Percentiles rank a stretch among this genome's conserved stretches.
phyloP scores from a whole-genome alignment of 257 asterid species.

The Schizonepeta tenuifolia region DNA sequence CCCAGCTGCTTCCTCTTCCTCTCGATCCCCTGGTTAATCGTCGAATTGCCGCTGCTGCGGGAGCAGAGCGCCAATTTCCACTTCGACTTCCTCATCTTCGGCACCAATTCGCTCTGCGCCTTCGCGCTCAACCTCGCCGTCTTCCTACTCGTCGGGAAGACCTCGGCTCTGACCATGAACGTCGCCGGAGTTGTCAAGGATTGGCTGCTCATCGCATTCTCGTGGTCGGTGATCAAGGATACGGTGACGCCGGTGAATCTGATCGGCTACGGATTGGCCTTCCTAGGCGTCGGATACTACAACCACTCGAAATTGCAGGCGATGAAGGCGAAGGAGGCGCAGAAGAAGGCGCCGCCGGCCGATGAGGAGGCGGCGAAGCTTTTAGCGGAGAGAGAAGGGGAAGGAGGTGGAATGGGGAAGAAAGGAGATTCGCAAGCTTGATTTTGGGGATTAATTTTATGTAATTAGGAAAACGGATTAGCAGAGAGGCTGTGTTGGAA shows the following conservation, averaged over 20 bases:
- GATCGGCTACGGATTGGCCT: conserved; percentile 77
- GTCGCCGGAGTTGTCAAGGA: conserved; percentile 81
- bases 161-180: conserved; percentile 85
- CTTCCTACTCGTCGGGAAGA: conserved; percentile 73
- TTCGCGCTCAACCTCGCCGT: conserved; percentile 78
- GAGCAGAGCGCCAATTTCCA: conserved; percentile 39
- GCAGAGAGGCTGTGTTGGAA: conserved; percentile 28
- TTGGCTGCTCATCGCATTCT: conserved; percentile 78
- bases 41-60: conserved; percentile 56
- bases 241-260: conserved; percentile 65
- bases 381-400: conserved; percentile 48
- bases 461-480: not conserved
- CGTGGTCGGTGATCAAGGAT: conserved; percentile 89
- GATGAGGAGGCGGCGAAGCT: conserved; percentile 58
- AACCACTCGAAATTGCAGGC: conserved; percentile 76
- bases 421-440: conserved; percentile 49
- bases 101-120: conserved; percentile 72
- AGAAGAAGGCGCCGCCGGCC: conserved; percentile 48
- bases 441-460: conserved; percentile 22
- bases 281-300: conserved; percentile 67
- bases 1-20: conserved; percentile 66
- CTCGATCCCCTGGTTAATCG: conserved; percentile 65
- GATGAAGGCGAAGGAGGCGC: conserved; percentile 67
- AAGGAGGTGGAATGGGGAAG: conserved; percentile 48
- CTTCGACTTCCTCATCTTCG: conserved; percentile 60